Percentiles rank a stretch among this genome's conserved stretches.
Conservation (phyloP, 2,329 filamentous ascomycete genomes). For the Stenocarpella maydis region DNA sequence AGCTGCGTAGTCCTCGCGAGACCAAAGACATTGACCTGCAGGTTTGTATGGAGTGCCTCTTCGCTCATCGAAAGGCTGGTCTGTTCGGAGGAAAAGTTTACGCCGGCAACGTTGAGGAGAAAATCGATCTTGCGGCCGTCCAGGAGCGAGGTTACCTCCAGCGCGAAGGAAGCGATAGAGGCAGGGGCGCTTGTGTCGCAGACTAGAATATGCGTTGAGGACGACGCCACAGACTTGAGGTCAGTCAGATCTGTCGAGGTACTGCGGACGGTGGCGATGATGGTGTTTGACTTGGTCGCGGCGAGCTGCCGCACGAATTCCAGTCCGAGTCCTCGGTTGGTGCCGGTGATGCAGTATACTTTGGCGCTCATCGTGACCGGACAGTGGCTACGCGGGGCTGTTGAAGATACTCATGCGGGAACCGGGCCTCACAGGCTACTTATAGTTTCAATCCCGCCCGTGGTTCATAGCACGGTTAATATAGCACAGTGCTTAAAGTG, state of each 20-base stretch:
- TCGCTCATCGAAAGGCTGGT: conserved; percentile 49
- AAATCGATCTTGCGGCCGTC: conserved; percentile 46
- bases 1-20: conserved; percentile 54
- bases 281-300: conserved; percentile 38
- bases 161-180: conserved; percentile 43
- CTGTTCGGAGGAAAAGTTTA: conserved; percentile 48
- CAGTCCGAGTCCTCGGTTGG: conserved; percentile 45
- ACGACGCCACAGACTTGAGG: conserved; percentile 38
- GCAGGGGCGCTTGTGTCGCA: conserved; percentile 45
- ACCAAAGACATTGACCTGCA: conserved; percentile 55
- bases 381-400: not conserved
- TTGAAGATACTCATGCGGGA: not conserved
- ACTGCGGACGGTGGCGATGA: conserved; percentile 42
- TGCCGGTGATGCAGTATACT: conserved; percentile 45
- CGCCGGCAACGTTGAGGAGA: conserved; percentile 44
- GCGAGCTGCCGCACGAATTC: conserved; percentile 45
- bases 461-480: conserved; percentile 10
- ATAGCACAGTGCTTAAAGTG: not conserved
- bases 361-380: conserved; percentile 40
- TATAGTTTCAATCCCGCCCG: not conserved
- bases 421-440: not conserved
- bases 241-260: conserved; percentile 41
- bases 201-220: conserved; percentile 41
- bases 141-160: conserved; percentile 41
- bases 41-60: conserved; percentile 48